Evolutionary conservation across 495 filamentous ascomycete species (phyloP), one percentile per base, ranked within the genome.

Genomic region (Penicillium herquei): DNA sequence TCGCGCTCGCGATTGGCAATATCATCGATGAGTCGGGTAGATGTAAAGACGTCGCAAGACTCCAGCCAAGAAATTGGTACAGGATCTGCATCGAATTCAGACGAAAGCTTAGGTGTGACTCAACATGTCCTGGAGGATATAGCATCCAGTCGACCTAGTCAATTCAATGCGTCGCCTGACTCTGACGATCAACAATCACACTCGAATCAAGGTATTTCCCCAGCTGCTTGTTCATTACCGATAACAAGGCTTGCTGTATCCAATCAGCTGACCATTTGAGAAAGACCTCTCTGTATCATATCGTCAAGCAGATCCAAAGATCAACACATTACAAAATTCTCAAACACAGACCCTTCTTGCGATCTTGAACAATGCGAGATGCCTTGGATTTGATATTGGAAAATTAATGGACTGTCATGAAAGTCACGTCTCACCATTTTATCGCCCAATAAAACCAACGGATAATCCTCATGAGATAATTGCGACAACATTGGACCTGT

Each of bases 371-470:
- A 79, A 79, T 48, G 76, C 76, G 2, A 54, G 59, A 8, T 54
- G 61, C 18, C 57, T 78, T 5, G 69, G 70, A 0, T 59, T 75
- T 17, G 47, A 63, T 33, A 12, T 71, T n/a, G 39, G 56, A 6
- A 58, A 69, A 2, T 49, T 78, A 16, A 18, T 67, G 30, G 46
- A 51, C 39, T 62, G 59, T 18, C 44, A 44, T 11, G 61, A 42
- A 16, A 50, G 46, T 10, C 62, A 61, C 48, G 48, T 65, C 39
- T 78, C 76, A 3, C 73, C 70, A 0, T 78, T 78, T 52, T 76
- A 69, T 62, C 64, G 61, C 4, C 54, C 63, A 6, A 60, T 56
- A 12, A 54, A 59, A 4, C 39, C 58, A 2, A 45, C 48, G 2
- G 66, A 71, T 39, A 65, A 66, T 17, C 65, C 69, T 0, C 55